Conservation (phyloP, 352 stramenopile species). For the Phytophthora nicotianae region DNA sequence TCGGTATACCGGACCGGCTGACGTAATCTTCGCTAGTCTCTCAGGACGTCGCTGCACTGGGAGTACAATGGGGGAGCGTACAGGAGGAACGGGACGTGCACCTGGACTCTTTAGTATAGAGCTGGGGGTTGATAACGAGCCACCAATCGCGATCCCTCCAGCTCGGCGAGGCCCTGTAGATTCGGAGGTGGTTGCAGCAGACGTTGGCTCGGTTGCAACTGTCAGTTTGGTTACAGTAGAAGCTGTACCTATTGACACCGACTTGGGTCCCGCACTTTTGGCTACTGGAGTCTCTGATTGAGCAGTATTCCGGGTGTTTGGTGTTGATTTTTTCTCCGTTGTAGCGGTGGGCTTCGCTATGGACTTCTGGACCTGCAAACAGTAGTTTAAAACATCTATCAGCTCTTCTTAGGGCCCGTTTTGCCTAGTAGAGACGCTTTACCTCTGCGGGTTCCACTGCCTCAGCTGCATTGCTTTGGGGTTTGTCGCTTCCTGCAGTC, state of each 20-base stretch:
- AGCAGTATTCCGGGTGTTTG: neutral
- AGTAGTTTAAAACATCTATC: neutral
- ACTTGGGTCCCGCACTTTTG: conserved; percentile 10
- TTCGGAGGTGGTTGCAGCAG: neutral
- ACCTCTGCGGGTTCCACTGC: conserved; percentile 15
- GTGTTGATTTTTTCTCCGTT: neutral
- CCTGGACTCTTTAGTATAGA: conserved; percentile 12
- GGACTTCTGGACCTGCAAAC: conserved; percentile 9
- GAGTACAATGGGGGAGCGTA: conserved; percentile 49
- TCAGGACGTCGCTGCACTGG: conserved; percentile 55
- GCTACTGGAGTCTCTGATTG: neutral
- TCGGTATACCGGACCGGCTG: conserved; percentile 47
- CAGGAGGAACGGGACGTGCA: conserved; percentile 15
- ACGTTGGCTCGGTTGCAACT: neutral
- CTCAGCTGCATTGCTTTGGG: neutral
- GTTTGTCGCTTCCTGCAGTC: conserved; percentile 3
- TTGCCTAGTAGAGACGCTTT: neutral
- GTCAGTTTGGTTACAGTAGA: conserved; percentile 1
- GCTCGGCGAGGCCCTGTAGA: conserved; percentile 3
- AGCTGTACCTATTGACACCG: conserved; percentile 2
- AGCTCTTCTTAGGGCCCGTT: neutral
- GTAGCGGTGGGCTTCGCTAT: neutral
- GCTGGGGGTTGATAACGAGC: conserved; percentile 22
- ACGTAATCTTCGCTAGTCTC: conserved; percentile 70
- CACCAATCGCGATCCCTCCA: conserved; percentile 31